Base-by-base conservation (phyloP, 2,329 filamentous ascomycete species). In the Sordariomycetes sp. region DNA sequence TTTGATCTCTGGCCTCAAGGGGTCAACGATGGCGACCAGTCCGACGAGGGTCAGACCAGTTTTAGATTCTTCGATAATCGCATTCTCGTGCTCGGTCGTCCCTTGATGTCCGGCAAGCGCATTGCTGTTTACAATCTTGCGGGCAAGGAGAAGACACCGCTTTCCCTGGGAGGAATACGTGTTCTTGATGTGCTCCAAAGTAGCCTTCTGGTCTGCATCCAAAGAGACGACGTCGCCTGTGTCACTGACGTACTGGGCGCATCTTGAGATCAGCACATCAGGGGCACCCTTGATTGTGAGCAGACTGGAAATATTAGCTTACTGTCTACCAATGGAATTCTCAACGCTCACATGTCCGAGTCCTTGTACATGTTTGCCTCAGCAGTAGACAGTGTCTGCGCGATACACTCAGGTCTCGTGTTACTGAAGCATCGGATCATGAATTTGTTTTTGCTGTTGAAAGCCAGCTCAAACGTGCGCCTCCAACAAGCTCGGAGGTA, bases 371-470 rank as follows among this genome's bases (percentile, higher is more conserved):
- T 36, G 5, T 49, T 39, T 2, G 53, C 56, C 15, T 59, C 59
- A 6, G 42, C 46, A 4, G 46, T 35, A 1, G 61, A 52, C 4
- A 72, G 41, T 2, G 63, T 64, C n/a, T 59, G 53, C 1, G 32
- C 23, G 8, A 53, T 30, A 3, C 39, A 44, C 34, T 51, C 50
- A n/a, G 53, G 49, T 20, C 58, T 49, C 3, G 54, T 55, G 25
- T 69, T 43, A 3, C 63, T 63, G 32, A 80, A 71, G 1, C 78
- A 69, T 21, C 75, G 68, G 35, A 87, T 72, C 75, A 86, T 87
- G 50, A 78, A 87, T 55, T 88, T 88, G 59, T 86, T 87, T 63
- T 85, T 85, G 58, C 79, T 85, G 59, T 87, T 87, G 54, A 88
- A 88, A 0, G 79, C 73, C 19, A 85, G 61, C 35, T 82, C 75